Evolutionary conservation across 805 yeast species (phyloP), one percentile per base, ranked within the genome.

Genomic region (Saturnispora ahearnii): DNA sequence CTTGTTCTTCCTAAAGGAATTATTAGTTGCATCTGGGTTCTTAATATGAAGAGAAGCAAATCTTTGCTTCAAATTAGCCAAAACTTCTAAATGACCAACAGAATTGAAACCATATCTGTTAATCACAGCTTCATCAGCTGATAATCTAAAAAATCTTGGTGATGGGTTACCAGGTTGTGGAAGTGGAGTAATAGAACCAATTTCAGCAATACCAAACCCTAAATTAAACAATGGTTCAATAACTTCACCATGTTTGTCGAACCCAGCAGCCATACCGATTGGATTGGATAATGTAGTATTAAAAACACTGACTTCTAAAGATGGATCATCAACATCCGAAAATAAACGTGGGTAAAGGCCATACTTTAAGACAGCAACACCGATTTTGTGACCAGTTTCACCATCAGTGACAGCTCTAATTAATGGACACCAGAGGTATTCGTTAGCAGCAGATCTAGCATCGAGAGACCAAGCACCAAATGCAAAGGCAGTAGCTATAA

Each of bases 61-160:
- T 58, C 98, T 79, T 38, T 77, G 58, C 56, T 81, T 76, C 59
- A 90, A 72, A n/a, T 82, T 74, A 2, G 79, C 79, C 48, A 82
- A 68, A 24, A 90, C 96, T 32, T 69, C 76, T 55, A 79, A 77
- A 63, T 89, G 96, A 41, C 98, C 98, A 44, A 78, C 76, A 4
- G 97, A 89, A 63, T 91, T 91, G 74, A 91, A 90, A 2, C 98
- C 98, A 63, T 90, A 91, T 54, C 98, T 76, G 70, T 91, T 91
- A 58, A 90, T 87, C 40, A 91, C 96, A 4, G 97, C 96, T 50
- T 79, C 84, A 64, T 91, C 97, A 55, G 78, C 72, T 5, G 85
- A 79, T 51, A 91, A 73, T 59, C 98, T 78, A 72, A 90, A 91
- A 60, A 91, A 87, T 52, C 98, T 75, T 22, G 98, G 98, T 58